Base-by-base conservation (phyloP, 305 asterid genomes). In the Fraxinus sp. region DNA sequence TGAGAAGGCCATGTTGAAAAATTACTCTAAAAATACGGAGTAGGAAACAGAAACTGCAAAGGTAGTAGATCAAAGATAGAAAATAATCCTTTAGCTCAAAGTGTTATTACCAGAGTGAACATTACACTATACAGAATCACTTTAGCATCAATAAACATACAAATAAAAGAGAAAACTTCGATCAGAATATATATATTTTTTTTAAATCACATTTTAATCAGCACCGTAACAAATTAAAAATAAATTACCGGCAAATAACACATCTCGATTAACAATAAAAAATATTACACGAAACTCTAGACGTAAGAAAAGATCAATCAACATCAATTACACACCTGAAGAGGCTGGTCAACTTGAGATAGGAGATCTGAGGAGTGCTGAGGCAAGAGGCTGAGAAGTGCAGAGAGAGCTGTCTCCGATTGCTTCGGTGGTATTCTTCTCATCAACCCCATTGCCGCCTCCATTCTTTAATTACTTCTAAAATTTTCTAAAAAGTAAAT, bases 381-480 rank as follows among this genome's bases (percentile, higher is more conserved):
- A 32, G 99, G 99, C 86, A 94, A 87, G 83, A 96, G 99, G 91
- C 93, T 93, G 14, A 96, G 87, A 43, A 96, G 89, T 10, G 99
- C 99, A 33, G 97, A 91, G 24, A 96, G 87, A 75, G 98, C 94
- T 32, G 97, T 88, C 80, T 96, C 99, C 20, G 96, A 84, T 75
- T 91, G 96, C 91, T 92, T 93, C 59, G 98, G 98, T 11, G 98
- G 98, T 74, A 96, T 93, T 86, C 99, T 90, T 86, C 99, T 87
- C 99, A 96, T 96, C 90, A 96, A 88, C 75, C 98, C 99, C 98
- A 94, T 87, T 66, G 99, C 99, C 76, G 97, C 98, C 86, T 96
- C 99, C 99, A 96, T 91, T 81, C 36, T 83, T 62, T 62, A 59
- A 59, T 59, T 59, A 59, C 70, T 59, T 66, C 16, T 3, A 66